Evolutionary conservation across 768 basidiomycete species (phyloP), one percentile per base, ranked within the genome.

Genomic region (Holtermannia corniformis): DNA sequence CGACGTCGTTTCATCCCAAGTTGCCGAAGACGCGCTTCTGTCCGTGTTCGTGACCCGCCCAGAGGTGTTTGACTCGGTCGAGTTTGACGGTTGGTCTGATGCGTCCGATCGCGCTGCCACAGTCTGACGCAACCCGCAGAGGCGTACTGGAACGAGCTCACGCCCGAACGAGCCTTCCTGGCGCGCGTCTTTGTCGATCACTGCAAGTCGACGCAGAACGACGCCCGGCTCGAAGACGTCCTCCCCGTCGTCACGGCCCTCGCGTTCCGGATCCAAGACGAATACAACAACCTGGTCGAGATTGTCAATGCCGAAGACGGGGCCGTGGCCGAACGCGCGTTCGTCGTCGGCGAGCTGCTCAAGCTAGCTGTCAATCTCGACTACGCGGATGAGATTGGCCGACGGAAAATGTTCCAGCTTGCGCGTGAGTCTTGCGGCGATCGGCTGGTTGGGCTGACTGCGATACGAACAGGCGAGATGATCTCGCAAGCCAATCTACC

Each of bases 381-480:
- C 70, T 96, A 92, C 62, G 80, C 83, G 0, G 93, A 97, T 73
- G 90, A 95, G 71, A 86, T 85, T 54, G 92, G 93, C 3, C 74
- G 89, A 54, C 74, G 89, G 54, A 86, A 85, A 72, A 90, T 91
- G 84, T 86, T 86, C 63, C 77, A 80, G 47, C 81, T 92, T 26
- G 81, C 92, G 61, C 82, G 89, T 85, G 56, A 71, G 86, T 81
- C 16, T 10, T 37, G 55, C 13, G 23, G 45, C 28, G 60, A 14
- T 37, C 11, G 2, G 26, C 24, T 13, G 13, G 5, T 26, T 50
- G 23, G 16, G 11, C 25, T 25, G 4, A 47, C 28, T 22, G 22
- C 27, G 1, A 4, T 55, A 5, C 41, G 41, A 23, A 2, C 57
- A 87, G 86, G 85, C 20, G 81, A 84, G 46, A 92, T 96, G 87